Conservation (phyloP, 257 asterid genomes). For the Parsonsia alboflavescens region DNA sequence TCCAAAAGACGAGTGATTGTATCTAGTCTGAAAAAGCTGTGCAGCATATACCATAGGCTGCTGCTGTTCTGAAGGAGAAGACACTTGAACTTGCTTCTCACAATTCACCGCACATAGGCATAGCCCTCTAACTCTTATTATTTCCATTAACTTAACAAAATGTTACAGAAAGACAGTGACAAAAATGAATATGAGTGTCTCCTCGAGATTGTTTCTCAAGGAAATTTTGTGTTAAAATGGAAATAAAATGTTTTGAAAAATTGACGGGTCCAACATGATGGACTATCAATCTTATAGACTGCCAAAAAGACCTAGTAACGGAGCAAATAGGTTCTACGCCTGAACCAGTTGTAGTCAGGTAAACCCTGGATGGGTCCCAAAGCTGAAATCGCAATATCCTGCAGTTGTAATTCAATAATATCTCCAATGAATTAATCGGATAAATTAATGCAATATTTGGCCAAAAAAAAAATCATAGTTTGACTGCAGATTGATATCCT, state of each 20-base stretch:
- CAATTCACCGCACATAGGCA: conserved; percentile 18
- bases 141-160: conserved; percentile 23
- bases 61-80: not conserved
- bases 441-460: not conserved
- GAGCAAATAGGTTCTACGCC: conserved; percentile 98
- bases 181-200: conserved; percentile 12
- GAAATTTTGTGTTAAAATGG: not conserved
- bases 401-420: conserved; percentile 10
- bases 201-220: not conserved
- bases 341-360: conserved; percentile 99
- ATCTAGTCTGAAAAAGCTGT: too few relatives aligned
- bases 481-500: conserved; percentile 18
- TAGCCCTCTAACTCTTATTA: conserved; percentile 20
- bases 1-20: too few relatives aligned
- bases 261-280: conserved; percentile 3
- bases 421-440: not conserved
- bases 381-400: conserved; percentile 86
- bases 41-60: not conserved
- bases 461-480: not conserved
- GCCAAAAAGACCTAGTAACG: conserved; percentile 52
- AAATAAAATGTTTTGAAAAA: conserved; percentile 3
- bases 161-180: conserved; percentile 20
- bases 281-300: not conserved
- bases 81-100: not conserved
- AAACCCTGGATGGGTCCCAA: conserved; percentile 72